Evolutionary conservation across 2,329 filamentous ascomycete species (phyloP), one percentile per base, ranked within the genome.

Genomic region (Cryphonectria nitschkei): DNA sequence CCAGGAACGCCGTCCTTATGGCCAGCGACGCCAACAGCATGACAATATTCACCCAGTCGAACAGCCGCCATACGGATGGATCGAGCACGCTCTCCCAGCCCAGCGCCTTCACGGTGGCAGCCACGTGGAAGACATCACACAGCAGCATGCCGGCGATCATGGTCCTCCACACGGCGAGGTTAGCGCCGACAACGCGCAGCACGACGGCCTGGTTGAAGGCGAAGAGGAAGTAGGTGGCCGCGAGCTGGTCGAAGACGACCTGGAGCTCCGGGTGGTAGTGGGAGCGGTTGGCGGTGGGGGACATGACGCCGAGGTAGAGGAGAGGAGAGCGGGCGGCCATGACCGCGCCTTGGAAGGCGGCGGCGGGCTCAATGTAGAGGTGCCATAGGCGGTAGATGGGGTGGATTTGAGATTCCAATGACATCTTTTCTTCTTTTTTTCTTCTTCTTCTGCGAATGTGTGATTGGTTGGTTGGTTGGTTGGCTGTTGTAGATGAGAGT

Each of bases 31-130:
- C 74, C 60, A 77, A 75, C 37, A 81, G 75, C 68, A 78, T 77
- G 34, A 74, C 71, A 70, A 82, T 75, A 22, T 81, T 81, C 43
- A 82, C 73, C 76, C 77, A 80, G 70, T 83, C 82, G 73, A 80
- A 78, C 26, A 70, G 64, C 29, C 76, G 77, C 82, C 81, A 83
- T 1, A 65, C 56, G 68, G 69, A 34, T 7, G 78, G 73, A 41
- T 74, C 73, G 14, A 76, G 60, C 39, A 78, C 75, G 16, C 73
- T 73, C 34, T 73, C 73, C 6, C 76, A 74, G 4, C 78, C 79
- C 74, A 81, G 76, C 39, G 77, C 75, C 69, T 74, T 81, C 6
- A 76, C 76, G 5, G 79, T 70, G 19, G 62, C 81, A 74, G 78
- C 77, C 34, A 80, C 50, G 74, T 81, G 79, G 0, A 78, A 71